Base-by-base conservation (phyloP, 768 basidiomycete species). In the Peribolospora kevripleyi region DNA sequence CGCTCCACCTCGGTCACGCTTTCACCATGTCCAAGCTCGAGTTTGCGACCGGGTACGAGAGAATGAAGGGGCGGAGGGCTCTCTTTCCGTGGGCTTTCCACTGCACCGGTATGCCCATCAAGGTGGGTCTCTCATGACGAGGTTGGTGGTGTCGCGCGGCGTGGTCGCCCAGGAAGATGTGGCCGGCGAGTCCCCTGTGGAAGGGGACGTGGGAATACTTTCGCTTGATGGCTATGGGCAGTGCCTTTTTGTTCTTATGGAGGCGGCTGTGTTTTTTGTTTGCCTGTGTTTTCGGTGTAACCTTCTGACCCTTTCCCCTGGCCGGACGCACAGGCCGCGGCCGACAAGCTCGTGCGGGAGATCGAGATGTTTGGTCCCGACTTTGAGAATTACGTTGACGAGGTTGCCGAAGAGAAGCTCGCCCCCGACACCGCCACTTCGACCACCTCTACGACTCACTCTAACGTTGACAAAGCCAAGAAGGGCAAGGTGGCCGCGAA, bases 1-100 rank as follows among this genome's bases (percentile, higher is more conserved):
- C 82, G 61, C 73, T 97, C 61, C 93, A 98, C 68, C 74, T 97
- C 37, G 93, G 93, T 36, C 93, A 98, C 69, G 91, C 83, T 1
- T 98, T 98, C 70, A 90, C 88, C 46, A 85, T 97, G 69, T 87
- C 85, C 55, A 98, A 98, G 71, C 81, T 97, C 66, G 93, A 98
- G 66, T 98, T 97, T 62, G 78, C 80, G 0, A 82, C 91, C 42
- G 93, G 93, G 39, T 97, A 84, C 68, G 80, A 98, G 69, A 55
- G 91, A 47, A 80, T 98, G 82, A 66, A 88, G 59, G 91, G 93
- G 52, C 93, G 93, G 71, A 75, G 84, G 11, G 86, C 82, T 39
- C 69, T 98, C 61, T 97, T 95, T 70, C 93, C 93, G n/a, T 82
- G 90, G 64, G 93, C 85, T 50, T 84, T 93, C 69, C 93, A 98